Conservation (phyloP, 139 green algal genomes). For the Zygnema circumcarinatum region DNA sequence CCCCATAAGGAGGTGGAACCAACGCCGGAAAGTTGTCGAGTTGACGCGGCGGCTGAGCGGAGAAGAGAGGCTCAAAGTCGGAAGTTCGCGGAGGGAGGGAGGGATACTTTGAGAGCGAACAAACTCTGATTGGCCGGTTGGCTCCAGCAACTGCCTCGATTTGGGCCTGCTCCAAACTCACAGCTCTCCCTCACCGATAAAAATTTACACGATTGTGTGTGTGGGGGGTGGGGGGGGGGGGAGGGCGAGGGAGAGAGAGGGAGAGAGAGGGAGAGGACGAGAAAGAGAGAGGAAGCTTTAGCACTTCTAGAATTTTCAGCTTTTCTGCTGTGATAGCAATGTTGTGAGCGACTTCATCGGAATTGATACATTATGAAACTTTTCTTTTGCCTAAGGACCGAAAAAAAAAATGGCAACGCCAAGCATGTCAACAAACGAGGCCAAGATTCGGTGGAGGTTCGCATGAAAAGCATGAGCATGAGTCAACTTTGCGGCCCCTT, state of each 20-base stretch:
- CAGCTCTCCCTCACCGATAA: background rate
- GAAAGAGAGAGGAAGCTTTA: background rate
- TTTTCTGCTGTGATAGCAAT: no score
- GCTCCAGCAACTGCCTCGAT: background rate
- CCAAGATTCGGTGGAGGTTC: background rate
- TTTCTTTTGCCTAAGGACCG: background rate
- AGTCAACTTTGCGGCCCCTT: background rate
- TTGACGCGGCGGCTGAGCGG: background rate
- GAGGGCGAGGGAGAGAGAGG: conserved; percentile 20
- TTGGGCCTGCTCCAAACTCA: background rate
- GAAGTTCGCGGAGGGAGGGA: background rate
- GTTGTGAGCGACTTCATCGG: no score
- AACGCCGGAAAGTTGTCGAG: no score
- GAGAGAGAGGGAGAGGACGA: conserved; percentile 19
- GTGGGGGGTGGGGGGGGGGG: background rate
- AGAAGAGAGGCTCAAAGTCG: background rate
- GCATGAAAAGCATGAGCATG: background rate
- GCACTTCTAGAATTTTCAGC: background rate
- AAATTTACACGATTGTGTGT: background rate
- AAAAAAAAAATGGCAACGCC: background rate
- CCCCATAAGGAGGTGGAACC: no score
- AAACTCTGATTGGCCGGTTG: conserved; percentile 1
- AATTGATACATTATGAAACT: no score
- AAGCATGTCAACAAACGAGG: background rate
- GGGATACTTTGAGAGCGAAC: conserved; percentile 8